A percentile compares a stretch with the other conserved stretches of the same genome.
These are phyloP conservation scores for Pseudonitzschia pungens DNA, from an alignment of 108 stramenopile species.

Conservation along the genomic window DNA sequence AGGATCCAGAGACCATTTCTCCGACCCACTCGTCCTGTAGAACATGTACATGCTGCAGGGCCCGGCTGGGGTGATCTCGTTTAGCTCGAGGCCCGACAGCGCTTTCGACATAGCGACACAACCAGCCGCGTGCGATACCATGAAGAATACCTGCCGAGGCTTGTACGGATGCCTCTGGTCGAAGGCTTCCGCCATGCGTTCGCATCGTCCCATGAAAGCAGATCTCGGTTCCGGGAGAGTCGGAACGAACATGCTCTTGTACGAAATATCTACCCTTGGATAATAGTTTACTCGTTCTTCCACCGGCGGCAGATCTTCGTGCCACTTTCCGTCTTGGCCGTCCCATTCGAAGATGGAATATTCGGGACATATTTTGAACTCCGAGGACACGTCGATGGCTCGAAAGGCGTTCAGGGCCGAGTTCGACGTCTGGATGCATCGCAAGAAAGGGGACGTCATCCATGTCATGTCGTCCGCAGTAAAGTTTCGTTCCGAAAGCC, in stretches of 20 bases:
- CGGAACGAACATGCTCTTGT: constrained; percentile 54
- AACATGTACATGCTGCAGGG: constrained; percentile 55
- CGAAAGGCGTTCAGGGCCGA: constrained; percentile 46
- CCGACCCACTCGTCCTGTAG: constrained; percentile 27
- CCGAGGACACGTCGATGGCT: background rate
- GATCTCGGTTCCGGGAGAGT: constrained; percentile 46
- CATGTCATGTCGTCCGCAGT: constrained; percentile 45
- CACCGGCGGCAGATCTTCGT: constrained; percentile 42
- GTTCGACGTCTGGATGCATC: constrained; percentile 54
- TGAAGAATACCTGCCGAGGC: constrained; percentile 30
- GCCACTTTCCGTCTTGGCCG: constrained; percentile 52
- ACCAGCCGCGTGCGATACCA: constrained; percentile 61
- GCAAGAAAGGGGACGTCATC: constrained; percentile 60
- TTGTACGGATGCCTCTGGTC: constrained; percentile 37
- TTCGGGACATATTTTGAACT: constrained; percentile 46
- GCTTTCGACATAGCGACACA: constrained; percentile 49
- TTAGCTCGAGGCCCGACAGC: constrained; percentile 21
- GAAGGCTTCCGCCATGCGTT: constrained; percentile 35
- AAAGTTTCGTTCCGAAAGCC: constrained; percentile 28
- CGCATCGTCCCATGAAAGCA: constrained; percentile 44
- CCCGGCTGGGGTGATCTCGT: constrained; percentile 56
- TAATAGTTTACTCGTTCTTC: constrained; percentile 59
- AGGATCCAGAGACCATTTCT: constrained; percentile 47
- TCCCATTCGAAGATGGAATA: constrained; percentile 63
- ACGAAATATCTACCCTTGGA: constrained; percentile 47